A percentile compares a stretch with the other conserved stretches of the same genome.
Conservation (phyloP, 2,329 filamentous ascomycete genomes). For the Ampelomyces quisqualis region DNA sequence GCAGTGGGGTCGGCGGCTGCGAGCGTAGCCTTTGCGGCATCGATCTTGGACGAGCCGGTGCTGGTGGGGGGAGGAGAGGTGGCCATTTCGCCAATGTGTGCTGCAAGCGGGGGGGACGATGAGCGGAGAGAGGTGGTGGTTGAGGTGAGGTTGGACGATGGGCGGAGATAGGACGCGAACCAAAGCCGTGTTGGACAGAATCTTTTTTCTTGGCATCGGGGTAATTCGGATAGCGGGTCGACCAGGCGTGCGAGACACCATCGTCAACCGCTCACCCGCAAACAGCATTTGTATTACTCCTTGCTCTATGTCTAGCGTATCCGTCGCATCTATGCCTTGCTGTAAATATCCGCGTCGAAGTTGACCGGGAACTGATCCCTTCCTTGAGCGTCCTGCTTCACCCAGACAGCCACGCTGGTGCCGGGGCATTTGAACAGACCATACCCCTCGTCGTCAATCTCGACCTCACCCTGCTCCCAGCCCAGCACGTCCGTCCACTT, state of each 20-base stretch:
- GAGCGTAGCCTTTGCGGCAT: constrained; percentile 53
- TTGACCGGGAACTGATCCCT: constrained; percentile 38
- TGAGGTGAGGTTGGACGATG: constrained; percentile 20
- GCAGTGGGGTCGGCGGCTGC: constrained; percentile 53
- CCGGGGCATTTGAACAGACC: constrained; percentile 55
- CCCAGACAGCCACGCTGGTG: constrained; percentile 63
- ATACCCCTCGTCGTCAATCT: constrained; percentile 61
- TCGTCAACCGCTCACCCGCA: constrained; percentile 12
- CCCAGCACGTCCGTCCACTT: constrained; percentile 64
- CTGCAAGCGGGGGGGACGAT: constrained; percentile 13
- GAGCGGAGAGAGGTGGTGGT: constrained; percentile 32
- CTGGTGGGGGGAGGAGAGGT: constrained; percentile 48
- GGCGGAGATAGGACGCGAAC: constrained; percentile 20
- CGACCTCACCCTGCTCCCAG: constrained; percentile 56
- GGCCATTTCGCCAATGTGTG: constrained; percentile 30
- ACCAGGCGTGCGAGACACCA: constrained; percentile 10
- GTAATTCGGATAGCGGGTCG: constrained; percentile 13
- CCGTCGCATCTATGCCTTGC: constrained; percentile 16
- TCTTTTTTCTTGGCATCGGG: constrained; percentile 19
- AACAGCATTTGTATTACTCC: no score
- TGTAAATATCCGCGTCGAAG: constrained; percentile 41
- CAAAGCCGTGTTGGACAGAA: constrained; percentile 10
- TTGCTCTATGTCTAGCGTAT: neutral
- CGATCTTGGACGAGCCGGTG: constrained; percentile 56
- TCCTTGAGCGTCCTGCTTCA: constrained; percentile 56